phyloP scores from a whole-genome alignment of 352 stramenopile species.

The Albugo laibachii region DNA sequence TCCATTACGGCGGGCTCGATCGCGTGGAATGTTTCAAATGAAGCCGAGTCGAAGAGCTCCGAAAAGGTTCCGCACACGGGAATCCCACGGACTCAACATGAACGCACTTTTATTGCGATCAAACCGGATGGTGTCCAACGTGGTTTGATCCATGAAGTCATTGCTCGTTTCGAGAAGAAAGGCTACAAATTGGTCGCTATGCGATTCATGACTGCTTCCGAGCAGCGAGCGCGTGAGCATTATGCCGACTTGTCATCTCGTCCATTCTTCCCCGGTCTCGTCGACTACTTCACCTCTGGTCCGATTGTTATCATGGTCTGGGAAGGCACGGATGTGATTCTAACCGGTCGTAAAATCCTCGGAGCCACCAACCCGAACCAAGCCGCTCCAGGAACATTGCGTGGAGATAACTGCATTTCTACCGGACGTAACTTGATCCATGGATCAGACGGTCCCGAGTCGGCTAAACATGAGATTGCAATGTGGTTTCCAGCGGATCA shows the following conservation, averaged over 20 bases:
- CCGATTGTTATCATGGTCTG: slow-evolving; percentile 92
- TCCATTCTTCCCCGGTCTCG: slow-evolving; percentile 82
- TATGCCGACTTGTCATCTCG: slow-evolving; percentile 87
- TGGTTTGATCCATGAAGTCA: slow-evolving; percentile 86
- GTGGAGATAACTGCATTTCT: slow-evolving; percentile 86
- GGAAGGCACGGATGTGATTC: slow-evolving; percentile 87
- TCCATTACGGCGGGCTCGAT: slow-evolving; percentile 21
- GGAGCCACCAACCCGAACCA: slow-evolving; percentile 89
- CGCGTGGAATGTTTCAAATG: slow-evolving; percentile 26
- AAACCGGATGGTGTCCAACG: slow-evolving; percentile 91
- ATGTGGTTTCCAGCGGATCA: slow-evolving; percentile 88
- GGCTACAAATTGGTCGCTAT: slow-evolving; percentile 90
- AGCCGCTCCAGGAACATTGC: slow-evolving; percentile 84
- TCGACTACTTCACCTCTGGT: slow-evolving; percentile 84
- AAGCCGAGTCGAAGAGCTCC: slow-evolving; percentile 25
- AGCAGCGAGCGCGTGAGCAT: slow-evolving; percentile 80
- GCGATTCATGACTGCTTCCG: slow-evolving; percentile 86
- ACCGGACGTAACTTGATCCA: slow-evolving; percentile 86
- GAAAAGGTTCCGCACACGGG: slow-evolving; percentile 37
- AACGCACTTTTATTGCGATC: slow-evolving; percentile 90
- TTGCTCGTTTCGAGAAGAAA: slow-evolving; percentile 90
- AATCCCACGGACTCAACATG: slow-evolving; percentile 79
- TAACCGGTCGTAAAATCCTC: slow-evolving; percentile 88
- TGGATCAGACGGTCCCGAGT: slow-evolving; percentile 83
- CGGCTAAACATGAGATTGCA: slow-evolving; percentile 82